Conservation (phyloP, 1,284 basidiomycete species). For the Sanghuangporus sanghuang region DNA sequence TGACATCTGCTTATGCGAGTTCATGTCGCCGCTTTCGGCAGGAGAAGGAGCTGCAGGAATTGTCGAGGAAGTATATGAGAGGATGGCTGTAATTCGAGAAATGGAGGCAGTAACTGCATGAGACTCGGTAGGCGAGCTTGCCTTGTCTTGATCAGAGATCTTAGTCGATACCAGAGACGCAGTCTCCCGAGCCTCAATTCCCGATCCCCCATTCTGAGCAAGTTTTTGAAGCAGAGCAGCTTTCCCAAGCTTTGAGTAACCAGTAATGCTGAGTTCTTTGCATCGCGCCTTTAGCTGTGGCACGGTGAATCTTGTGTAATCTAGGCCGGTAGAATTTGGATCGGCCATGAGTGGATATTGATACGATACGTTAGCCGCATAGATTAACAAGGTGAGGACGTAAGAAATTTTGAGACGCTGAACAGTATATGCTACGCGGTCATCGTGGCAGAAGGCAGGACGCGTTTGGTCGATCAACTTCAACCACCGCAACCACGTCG, state of each 20-base stretch:
- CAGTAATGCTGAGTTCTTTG: slow-evolving; percentile 53
- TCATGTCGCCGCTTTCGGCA: not conserved
- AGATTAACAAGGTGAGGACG: not conserved
- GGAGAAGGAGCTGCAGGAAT: too few relatives aligned
- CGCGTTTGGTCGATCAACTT: not conserved
- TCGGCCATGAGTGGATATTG: not conserved
- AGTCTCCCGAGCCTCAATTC: not conserved
- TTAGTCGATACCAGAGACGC: not conserved
- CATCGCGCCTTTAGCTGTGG: slow-evolving; percentile 60
- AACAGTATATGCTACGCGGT: not conserved
- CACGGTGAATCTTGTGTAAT: slow-evolving; percentile 41
- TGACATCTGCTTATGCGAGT: not conserved
- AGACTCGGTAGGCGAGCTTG: too few relatives aligned
- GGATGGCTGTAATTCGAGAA: too few relatives aligned
- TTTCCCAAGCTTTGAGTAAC: slow-evolving; percentile 65
- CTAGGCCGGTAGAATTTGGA: not conserved
- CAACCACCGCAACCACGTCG: not conserved
- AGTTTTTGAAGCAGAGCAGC: slow-evolving; percentile 51
- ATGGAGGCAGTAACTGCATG: too few relatives aligned
- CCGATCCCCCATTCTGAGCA: slow-evolving; percentile 7
- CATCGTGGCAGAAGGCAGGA: not conserved
- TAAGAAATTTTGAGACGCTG: not conserved
- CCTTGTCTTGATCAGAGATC: not conserved
- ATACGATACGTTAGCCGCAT: not conserved
- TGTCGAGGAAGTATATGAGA: too few relatives aligned